Evolutionary conservation across 2,329 filamentous ascomycete species (phyloP), one percentile per base, ranked within the genome.

Genomic region (Calonectria hongkongensis): DNA sequence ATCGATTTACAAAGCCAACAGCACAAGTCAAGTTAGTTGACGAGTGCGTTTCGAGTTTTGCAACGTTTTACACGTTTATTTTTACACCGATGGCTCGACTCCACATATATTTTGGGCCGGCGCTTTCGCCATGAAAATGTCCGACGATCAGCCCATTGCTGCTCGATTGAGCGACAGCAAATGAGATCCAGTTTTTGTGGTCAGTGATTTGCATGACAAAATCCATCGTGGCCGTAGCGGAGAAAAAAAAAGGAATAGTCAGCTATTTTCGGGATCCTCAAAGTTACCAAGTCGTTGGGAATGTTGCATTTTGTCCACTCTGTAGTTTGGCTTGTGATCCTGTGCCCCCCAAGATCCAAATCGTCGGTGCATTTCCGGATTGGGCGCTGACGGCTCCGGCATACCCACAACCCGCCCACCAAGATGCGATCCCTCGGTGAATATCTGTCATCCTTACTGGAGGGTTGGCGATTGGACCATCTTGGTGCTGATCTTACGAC

Each of bases 391-490:
- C 33, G 8, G 33, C 33, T 9, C 33, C 33, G 33, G 33, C 33
- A 36, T 10, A 12, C 10, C 33, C 33, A 36, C 6, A 36, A 12
- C 7, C 7, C 33, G 10, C 51, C 62, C 68, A 66, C 68, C 28
- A 15, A 48, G 9, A 16, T 50, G n/a, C 41, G 15, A 27, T 28
- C 25, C 16, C 18, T 71, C 68, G 68, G 68, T 47, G 68, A 66
- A 66, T 71, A 66, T 66, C 51, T 16, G 41, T 30, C 21, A 27
- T 71, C 62, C 62, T 71, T 71, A 71, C 68, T 71, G 62, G 21
- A 27, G 27, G 30, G 4, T 21, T 45, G 51, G 30, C 43, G 21
- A 71, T 71, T 71, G 68, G 62, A 71, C 41, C 27, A 56, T 36
- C 21, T 56, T 28, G 30, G 48, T 8, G 10, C 21, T 51, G 8